phyloP scores from a whole-genome alignment of 495 filamentous ascomycete genomes.

The Terfezia claveryi region DNA sequence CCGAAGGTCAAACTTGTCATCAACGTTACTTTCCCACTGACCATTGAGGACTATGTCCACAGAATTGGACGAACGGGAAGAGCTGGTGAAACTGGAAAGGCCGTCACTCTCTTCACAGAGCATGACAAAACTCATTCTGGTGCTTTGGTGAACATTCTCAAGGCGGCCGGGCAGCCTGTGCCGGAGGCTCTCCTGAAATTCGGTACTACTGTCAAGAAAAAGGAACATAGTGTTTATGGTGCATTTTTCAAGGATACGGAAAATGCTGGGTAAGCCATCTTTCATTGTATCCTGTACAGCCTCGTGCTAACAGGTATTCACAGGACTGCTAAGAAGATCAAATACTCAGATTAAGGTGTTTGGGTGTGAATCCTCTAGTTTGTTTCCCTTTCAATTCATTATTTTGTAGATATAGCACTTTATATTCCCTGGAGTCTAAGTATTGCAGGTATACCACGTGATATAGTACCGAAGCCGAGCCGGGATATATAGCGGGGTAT shows the following conservation, averaged over 20 bases:
- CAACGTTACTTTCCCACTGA: slow-evolving; percentile 56
- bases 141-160: slow-evolving; percentile 67
- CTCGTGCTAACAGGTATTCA: slow-evolving; percentile 31
- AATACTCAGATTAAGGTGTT: slow-evolving; percentile 44
- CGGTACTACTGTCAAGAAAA: slow-evolving; percentile 96
- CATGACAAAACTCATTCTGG: slow-evolving; percentile 45
- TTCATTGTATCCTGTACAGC: neutral
- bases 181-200: slow-evolving; percentile 76
- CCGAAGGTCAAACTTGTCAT: slow-evolving; percentile 81
- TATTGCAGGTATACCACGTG: no score
- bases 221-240: slow-evolving; percentile 79
- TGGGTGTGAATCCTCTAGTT: no score
- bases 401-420: no score
- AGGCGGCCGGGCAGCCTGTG: slow-evolving; percentile 66
- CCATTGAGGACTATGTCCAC: slow-evolving; percentile 87
- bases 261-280: neutral
- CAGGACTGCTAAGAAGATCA: slow-evolving; percentile 79
- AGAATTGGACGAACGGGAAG: slow-evolving; percentile 87
- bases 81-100: slow-evolving; percentile 71
- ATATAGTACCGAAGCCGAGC: no score
- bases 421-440: no score
- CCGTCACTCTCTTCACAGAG: slow-evolving; percentile 87
- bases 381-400: no score
- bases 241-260: slow-evolving; percentile 64
- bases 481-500: no score